phyloP scores from a whole-genome alignment of 441 rosid genomes.

The Heliophila coronopifolia region DNA sequence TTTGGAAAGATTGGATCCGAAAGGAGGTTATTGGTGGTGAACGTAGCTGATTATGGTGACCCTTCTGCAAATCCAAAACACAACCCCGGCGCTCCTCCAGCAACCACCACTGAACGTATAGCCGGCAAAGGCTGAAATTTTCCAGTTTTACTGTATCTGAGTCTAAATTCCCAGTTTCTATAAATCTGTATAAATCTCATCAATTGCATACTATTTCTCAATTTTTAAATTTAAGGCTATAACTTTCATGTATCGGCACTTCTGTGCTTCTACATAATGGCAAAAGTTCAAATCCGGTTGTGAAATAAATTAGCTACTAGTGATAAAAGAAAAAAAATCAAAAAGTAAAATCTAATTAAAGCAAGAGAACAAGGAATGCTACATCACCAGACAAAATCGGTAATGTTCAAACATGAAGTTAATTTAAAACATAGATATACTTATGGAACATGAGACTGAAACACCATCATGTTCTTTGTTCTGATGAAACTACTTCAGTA shows the following conservation, averaged over 20 bases:
- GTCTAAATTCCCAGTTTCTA: not conserved
- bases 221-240: no score
- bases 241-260: no score
- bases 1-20: not conserved
- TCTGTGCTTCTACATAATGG: no score
- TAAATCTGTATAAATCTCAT: not conserved
- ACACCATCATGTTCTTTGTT: not conserved
- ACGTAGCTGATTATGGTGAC: conserved; percentile 25
- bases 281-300: no score
- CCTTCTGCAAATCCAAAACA: conserved; percentile 34
- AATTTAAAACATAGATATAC: not conserved
- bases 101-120: conserved; percentile 5
- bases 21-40: conserved; percentile 20
- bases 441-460: conserved; percentile 3
- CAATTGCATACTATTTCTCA: not conserved
- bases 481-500: conserved; percentile 21
- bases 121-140: conserved; percentile 13
- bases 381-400: not conserved
- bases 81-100: conserved; percentile 29
- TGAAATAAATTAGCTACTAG: no score
- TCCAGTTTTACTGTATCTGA: not conserved
- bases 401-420: not conserved
- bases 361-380: conserved; percentile 3
- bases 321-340: no score
- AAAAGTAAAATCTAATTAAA: conserved; percentile 1